Conservation (phyloP, 176 grass and related monocot genomes). For the Urochloa ruziziensis region DNA sequence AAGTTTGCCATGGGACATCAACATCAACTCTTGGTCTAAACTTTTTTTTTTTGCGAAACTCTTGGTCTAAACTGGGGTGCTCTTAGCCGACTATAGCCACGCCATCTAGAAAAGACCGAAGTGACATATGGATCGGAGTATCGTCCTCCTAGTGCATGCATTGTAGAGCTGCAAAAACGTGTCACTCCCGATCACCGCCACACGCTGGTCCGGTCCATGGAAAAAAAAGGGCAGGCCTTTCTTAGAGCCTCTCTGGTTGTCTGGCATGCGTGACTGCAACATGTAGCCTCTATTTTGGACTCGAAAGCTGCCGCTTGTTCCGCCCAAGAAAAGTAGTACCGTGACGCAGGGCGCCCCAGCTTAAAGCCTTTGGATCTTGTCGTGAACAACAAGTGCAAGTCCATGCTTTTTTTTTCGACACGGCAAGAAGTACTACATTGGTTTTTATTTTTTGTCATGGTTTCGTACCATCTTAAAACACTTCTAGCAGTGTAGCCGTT, state of each 20-base stretch:
- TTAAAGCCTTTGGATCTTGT: not conserved
- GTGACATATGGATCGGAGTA: not conserved
- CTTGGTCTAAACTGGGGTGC: constrained; percentile 11
- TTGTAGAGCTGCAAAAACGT: not conserved
- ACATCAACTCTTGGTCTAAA: not conserved
- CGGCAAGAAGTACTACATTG: not conserved
- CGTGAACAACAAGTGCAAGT: not conserved
- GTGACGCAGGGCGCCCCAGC: not conserved
- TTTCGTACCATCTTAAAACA: not conserved
- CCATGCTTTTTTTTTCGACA: not conserved
- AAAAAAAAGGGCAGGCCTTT: not conserved
- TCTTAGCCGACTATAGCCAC: not conserved
- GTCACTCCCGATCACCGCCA: not conserved
- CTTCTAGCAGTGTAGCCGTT: not conserved
- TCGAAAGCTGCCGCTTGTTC: constrained; percentile 1
- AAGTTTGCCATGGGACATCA: not conserved
- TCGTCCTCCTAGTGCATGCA: not conserved
- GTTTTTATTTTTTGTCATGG: not conserved
- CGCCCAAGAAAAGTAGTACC: not conserved
- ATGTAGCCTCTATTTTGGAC: constrained; percentile 20
- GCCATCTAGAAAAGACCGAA: not conserved
- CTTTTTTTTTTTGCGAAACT: too few relatives aligned
- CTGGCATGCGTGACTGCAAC: not conserved
- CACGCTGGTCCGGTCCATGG: not conserved
- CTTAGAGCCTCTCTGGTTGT: not conserved